Conservation (phyloP, 2,329 filamentous ascomycete genomes). For the Stachybotrys chlorohalonatus region DNA sequence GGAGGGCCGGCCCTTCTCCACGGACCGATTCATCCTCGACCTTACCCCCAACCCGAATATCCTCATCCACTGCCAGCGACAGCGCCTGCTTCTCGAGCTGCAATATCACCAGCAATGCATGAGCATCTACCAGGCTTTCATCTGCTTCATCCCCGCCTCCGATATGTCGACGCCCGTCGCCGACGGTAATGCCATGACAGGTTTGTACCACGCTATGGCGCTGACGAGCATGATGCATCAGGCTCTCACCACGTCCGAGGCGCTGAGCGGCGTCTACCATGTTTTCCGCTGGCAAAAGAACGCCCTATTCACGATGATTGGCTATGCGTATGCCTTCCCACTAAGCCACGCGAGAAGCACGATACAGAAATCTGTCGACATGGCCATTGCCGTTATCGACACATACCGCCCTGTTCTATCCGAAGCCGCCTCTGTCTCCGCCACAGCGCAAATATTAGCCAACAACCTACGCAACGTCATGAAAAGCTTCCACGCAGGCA, state of each 20-base stretch:
- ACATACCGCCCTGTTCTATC: not conserved
- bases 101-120: constrained; percentile 30
- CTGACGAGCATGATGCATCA: not conserved
- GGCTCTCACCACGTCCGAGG: not conserved
- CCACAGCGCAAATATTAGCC: not conserved
- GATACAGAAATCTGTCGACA: not conserved
- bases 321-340: not conserved
- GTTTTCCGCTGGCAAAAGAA: not conserved
- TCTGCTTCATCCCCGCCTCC: constrained; percentile 18
- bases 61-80: constrained; percentile 22
- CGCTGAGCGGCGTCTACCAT: not conserved
- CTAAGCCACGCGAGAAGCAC: not conserved
- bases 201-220: not conserved
- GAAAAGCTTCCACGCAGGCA: not conserved
- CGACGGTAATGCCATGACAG: not conserved
- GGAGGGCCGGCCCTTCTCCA: constrained; percentile 25
- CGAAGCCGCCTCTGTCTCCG: not conserved
- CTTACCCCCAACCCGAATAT: constrained; percentile 26
- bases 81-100: constrained; percentile 31
- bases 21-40: constrained; percentile 20
- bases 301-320: not conserved
- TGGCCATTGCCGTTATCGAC: not conserved
- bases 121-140: constrained; percentile 29
- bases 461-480: not conserved
- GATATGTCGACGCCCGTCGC: not conserved